Evolutionary conservation across 345 rosid species (phyloP).

Genomic region (Linum lewisii): DNA sequence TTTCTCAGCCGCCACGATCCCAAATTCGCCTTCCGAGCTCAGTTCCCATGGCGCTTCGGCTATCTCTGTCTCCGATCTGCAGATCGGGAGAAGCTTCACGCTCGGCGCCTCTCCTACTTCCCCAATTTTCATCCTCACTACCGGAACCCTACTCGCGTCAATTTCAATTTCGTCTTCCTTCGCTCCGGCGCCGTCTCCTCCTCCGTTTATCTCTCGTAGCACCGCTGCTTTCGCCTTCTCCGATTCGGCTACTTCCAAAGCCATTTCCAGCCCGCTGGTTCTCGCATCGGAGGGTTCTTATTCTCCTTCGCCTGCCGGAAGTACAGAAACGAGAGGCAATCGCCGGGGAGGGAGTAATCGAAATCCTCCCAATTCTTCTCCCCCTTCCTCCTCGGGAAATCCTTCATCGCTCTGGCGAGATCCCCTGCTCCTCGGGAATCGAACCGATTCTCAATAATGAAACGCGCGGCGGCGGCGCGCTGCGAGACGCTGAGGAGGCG

Average conservation of each 20-base stretch:
- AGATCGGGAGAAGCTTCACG: conserved; percentile 69
- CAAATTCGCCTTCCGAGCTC: conserved; percentile 50
- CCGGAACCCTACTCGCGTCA: conserved; percentile 38
- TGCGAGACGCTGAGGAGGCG: conserved; percentile 49
- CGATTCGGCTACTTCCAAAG: conserved; percentile 48
- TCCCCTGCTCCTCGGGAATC: conserved; percentile 60
- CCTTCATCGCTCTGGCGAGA: conserved; percentile 70
- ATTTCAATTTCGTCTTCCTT: conserved; percentile 19
- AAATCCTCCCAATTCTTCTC: conserved; percentile 50
- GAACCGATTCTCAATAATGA: conserved; percentile 26
- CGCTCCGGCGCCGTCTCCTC: conserved; percentile 18
- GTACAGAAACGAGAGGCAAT: conserved; percentile 68
- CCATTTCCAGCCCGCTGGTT: conserved; percentile 38
- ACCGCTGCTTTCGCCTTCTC: conserved; percentile 51
- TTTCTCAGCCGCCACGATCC: conserved; percentile 66
- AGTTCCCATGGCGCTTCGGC: conserved; percentile 58
- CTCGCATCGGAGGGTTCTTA: conserved; percentile 41
- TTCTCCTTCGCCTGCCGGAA: conserved; percentile 65
- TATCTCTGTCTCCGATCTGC: conserved; percentile 43
- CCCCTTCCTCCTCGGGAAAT: conserved; percentile 65
- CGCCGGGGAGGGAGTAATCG: conserved; percentile 60
- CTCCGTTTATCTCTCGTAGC: conserved; percentile 28
- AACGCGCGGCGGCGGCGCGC: conserved; percentile 53
- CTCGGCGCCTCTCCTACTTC: conserved; percentile 70
- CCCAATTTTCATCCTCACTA: conserved; percentile 60